Conservation (phyloP, 192 early-diverging fungal species). For the Rhizophagus prolifer region DNA sequence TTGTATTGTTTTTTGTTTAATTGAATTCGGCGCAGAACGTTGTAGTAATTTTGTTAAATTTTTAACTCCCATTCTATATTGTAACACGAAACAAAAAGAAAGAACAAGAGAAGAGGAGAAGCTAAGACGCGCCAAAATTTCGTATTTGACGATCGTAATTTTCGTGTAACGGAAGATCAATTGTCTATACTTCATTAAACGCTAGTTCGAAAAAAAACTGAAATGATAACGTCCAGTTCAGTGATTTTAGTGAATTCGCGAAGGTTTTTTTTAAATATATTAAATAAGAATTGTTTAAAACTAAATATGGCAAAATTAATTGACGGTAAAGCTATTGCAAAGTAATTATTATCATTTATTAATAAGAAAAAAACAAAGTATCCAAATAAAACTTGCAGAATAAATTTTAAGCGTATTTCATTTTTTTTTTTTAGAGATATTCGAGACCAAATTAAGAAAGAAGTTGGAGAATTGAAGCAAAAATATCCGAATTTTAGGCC, state of each 20-base stretch:
- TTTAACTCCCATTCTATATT: constrained; percentile 53
- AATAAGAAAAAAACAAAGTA: not conserved
- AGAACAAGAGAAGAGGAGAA: no score
- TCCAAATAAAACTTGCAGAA: not conserved
- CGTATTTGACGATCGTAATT: no score
- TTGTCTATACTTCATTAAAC: no score
- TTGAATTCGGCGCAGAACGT: constrained; percentile 49
- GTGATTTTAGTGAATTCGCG: no score
- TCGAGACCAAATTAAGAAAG: constrained; percentile 64
- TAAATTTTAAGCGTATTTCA: not conserved
- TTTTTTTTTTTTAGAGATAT: constrained; percentile 52
- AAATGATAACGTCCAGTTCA: no score
- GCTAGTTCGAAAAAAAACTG: no score
- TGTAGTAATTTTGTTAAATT: constrained; percentile 52
- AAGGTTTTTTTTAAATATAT: not conserved
- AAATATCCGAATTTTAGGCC: constrained; percentile 73
- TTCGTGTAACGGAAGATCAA: no score
- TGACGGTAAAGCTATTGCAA: constrained; percentile 79
- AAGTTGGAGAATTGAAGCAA: constrained; percentile 64
- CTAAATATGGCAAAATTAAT: constrained; percentile 53
- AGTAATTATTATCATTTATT: constrained; percentile 46
- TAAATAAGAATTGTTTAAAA: not conserved
- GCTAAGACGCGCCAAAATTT: no score
- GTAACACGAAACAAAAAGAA: not conserved
- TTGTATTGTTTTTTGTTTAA: constrained; percentile 37